Evolutionary conservation across 176 grass and related monocot genomes (phyloP), one percentile per base, ranked within the genome.

Genomic region (Typha latifolia): DNA sequence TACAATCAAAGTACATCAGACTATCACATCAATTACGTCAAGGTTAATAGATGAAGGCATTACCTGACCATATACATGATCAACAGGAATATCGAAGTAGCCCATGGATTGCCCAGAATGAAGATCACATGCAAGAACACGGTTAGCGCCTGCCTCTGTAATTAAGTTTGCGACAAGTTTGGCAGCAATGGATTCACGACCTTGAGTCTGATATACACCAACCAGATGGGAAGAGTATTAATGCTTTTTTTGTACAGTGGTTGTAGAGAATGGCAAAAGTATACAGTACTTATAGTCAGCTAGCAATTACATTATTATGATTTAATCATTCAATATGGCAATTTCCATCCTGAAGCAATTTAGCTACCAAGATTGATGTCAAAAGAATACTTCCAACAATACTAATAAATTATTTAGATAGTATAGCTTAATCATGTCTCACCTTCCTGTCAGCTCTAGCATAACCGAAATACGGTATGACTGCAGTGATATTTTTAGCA

Each of bases 91-190:
- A 76, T 95, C 90, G 67, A 95, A 95, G 76, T 95, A 95, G 29
- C 86, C 90, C 69, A 95, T 90, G 77, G 90, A 95, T 75, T 95
- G 90, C 49, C 78, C 86, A 4, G 90, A 95, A 70, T 95, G 90
- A 69, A 95, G 80, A 72, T 95, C 90, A 73, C 86, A 95, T 49
- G 90, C 78, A 50, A 90, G 80, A 43, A 95, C 86, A 19, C 86
- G 85, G 72, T 95, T 78, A 67, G 90, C 90, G 43, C 86, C 90
- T 0, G 86, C 90, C 77, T 95, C 62, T 18, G 86, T 95, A 26
- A 95, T 95, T 72, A 95, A 79, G 80, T 94, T 94, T 7, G 90
- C 82, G 2, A 94, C 90, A 15, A 94, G 85, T 78, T 89, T 94
- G 72, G 82, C 82, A 22, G 77, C 90, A 59, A 94, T 89, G 48